Percentiles rank a stretch among this genome's conserved stretches.
These are phyloP conservation scores for Fomitopsis pulvina DNA, from an alignment of 768 basidiomycete genomes.

Conservation along the genomic window DNA sequence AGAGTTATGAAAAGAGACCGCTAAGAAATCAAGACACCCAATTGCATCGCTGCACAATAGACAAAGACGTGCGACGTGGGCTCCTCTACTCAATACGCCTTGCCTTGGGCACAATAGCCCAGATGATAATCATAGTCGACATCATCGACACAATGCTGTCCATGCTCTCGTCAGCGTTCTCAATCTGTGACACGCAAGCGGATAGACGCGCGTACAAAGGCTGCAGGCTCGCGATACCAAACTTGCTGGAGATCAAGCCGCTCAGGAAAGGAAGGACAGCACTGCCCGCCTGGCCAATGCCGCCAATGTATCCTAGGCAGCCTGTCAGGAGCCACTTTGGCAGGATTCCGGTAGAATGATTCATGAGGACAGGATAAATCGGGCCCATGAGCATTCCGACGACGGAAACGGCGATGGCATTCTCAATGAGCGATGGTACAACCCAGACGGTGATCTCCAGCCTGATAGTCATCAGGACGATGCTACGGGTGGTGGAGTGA, in stretches of 20 bases:
- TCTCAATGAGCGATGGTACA: slow-evolving; percentile 42
- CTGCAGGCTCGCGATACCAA: slow-evolving; percentile 54
- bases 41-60: too few species aligned
- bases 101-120: slow-evolving; percentile 41
- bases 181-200: neutral
- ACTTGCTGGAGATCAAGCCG: slow-evolving; percentile 56
- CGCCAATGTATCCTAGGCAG: slow-evolving; percentile 34
- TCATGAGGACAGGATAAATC: slow-evolving; percentile 57
- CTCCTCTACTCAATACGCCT: slow-evolving; percentile 11
- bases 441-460: slow-evolving; percentile 39
- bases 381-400: slow-evolving; percentile 39
- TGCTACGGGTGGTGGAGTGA: neutral
- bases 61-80: neutral
- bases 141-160: slow-evolving; percentile 55
- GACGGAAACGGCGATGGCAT: slow-evolving; percentile 38
- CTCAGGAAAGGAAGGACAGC: slow-evolving; percentile 71
- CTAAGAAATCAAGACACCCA: too few species aligned
- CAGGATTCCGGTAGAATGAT: slow-evolving; percentile 58
- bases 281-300: slow-evolving; percentile 58
- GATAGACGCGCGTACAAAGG: slow-evolving; percentile 49
- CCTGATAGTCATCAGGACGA: neutral
- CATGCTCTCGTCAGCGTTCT: neutral
- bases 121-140: slow-evolving; percentile 48
- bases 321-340: slow-evolving; percentile 64
- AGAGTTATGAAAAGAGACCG: too few species aligned